Evolutionary conservation across 345 rosid species (phyloP).

Genomic region (thale cress (Arabidopsis thaliana)): TAIR10.1 NC_003070.9:29092501-29093000

Average conservation of each 20-base stretch:
- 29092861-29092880: conserved; percentile 31
- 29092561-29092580: conserved; percentile 17
- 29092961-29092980: neutral
- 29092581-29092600: conserved; percentile 1
- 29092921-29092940: neutral
- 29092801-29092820: conserved; percentile 30
- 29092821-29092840: conserved; percentile 35
- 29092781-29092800: conserved; percentile 28
- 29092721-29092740: neutral
- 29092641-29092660: neutral
- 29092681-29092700: neutral
- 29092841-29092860: conserved; percentile 24
- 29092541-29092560: conserved; percentile 34
- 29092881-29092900: conserved; percentile 24
- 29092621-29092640: neutral
- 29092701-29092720: conserved; percentile 1
- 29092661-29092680: conserved; percentile 2
- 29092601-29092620: neutral
- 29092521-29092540: conserved; percentile 86
- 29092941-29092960: neutral
- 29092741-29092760: neutral
- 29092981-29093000: conserved; percentile 72
- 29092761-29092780: conserved; percentile 19
- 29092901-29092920: neutral
- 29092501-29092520: conserved; percentile 76